These are phyloP conservation scores for Botrytis sinoallii DNA, from an alignment of 2,329 filamentous ascomycete species.

Conservation along the genomic window DNA sequence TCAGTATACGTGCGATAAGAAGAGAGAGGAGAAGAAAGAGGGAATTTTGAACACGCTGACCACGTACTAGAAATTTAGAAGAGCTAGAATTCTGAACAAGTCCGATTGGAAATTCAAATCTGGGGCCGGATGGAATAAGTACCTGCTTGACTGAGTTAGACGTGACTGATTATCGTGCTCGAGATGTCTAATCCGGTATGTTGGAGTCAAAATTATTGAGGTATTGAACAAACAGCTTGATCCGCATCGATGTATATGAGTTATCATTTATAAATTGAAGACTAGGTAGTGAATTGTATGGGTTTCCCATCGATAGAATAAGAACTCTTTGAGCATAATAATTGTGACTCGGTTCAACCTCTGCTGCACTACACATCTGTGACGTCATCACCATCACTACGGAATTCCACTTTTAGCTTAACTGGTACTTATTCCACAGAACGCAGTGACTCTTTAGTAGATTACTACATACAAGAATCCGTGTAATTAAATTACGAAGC, in stretches of 20 bases:
- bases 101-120: not conserved
- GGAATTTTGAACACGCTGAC: not conserved
- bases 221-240: not conserved
- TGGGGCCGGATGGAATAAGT: not conserved
- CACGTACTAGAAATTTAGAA: not conserved
- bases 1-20: no score
- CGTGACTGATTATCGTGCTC: not conserved
- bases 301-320: accelerated
- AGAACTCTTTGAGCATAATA: not conserved
- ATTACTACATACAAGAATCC: not conserved
- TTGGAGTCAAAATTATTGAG: not conserved
- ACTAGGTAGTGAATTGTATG: not conserved
- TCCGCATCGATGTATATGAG: not conserved
- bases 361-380: not conserved
- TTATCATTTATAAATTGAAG: accelerated
- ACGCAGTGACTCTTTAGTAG: not conserved
- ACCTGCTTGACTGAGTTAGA: not conserved
- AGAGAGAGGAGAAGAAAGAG: not conserved
- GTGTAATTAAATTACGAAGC: not conserved
- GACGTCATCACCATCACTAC: not conserved
- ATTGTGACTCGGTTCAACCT: not conserved
- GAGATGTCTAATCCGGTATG: not conserved
- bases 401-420: not conserved
- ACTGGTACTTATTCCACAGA: not conserved
- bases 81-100: accelerated